Evolutionary conservation across 345 rosid genomes (phyloP), one percentile per base, ranked within the genome.

Genomic region (Conringia planisiliqua): DNA sequence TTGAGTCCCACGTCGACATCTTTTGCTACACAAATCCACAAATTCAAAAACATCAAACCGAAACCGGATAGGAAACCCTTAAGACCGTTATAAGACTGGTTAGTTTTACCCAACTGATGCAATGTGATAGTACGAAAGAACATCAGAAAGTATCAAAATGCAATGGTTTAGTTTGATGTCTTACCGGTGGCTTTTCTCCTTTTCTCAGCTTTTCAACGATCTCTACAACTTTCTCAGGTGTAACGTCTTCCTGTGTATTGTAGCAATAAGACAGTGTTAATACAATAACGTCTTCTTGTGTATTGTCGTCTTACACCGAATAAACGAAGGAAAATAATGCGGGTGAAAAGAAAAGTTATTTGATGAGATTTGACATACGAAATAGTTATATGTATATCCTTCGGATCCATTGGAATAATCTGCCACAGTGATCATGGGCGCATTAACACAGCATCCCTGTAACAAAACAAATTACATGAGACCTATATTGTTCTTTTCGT

Each of bases 381-480:
- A 96, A 67, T 92, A 96, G 82, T 92, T 90, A 79, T 96, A 96
- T 18, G 92, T 83, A 75, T 96, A 96, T 82, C 96, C 98, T 81
- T 90, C 95, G 9, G 96, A 96, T 75, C 98, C 97, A 68, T 86
- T 90, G 40, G 95, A 89, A 71, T 90, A 96, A 84, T 96, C 97
- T 4, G 92, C 98, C 66, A 96, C 98, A 0, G 96, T 90, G 78
- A 96, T 96, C 99, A 96, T 96, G 39, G 96, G 99, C 62, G 99
- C 98, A 71, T 96, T 96, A 39, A 92, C 99, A 65, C 98, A 96
- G 74, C 96, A 87, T 80, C 97, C 98, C 98, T 96, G 89, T 79
- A 81, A 67, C 27, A 80, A 76, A 74, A 17, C 26, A 78, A 66
- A 43, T 60, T 2, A 43, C 42, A 60, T 66, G 27, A 66, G 56